Percentiles rank a stretch among this genome's conserved stretches.
Evolutionary conservation across 306 rosid genomes (phyloP).

Genomic region (Macrotyloma uniflorum): DNA sequence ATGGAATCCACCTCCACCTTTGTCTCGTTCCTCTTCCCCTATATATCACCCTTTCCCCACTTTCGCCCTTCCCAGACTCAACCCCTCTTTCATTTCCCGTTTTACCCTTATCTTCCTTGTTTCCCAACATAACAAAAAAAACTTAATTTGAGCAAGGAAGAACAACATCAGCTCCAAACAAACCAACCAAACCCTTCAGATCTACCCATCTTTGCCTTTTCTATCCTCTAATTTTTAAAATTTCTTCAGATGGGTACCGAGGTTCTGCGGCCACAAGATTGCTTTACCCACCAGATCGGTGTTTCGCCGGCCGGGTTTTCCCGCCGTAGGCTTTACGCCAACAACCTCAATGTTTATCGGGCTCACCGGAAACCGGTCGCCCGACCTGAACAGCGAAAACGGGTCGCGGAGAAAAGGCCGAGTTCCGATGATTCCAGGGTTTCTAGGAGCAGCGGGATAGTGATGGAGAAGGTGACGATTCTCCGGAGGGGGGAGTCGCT

Average conservation of each 20-base stretch:
- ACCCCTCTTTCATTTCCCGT: neutral
- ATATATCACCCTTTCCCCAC: constrained; percentile 33
- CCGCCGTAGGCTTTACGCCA: constrained; percentile 45
- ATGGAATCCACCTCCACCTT: constrained; percentile 35
- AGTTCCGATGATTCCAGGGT: constrained; percentile 60
- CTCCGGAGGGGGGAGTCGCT: constrained; percentile 79
- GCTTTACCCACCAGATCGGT: constrained; percentile 57
- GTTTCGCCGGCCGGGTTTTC: constrained; percentile 45
- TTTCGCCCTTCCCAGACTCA: neutral
- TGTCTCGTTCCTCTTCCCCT: constrained; percentile 22
- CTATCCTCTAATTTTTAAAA: neutral
- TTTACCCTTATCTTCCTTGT: constrained; percentile 29
- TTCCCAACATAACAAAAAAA: constrained; percentile 17
- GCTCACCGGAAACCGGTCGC: constrained; percentile 45
- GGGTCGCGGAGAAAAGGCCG: constrained; percentile 40
- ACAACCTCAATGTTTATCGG: neutral
- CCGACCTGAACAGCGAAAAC: constrained; percentile 53
- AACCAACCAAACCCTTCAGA: neutral
- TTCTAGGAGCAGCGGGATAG: constrained; percentile 13
- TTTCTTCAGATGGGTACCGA: constrained; percentile 69
- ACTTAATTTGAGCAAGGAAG: constrained; percentile 17
- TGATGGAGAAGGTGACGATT: constrained; percentile 71
- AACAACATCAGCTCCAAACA: neutral
- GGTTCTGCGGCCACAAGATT: constrained; percentile 77
- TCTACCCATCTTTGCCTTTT: neutral